Evolutionary conservation across 2,329 filamentous ascomycete genomes (phyloP), one percentile per base, ranked within the genome.

Genomic region (Penicillium decumbens): DNA sequence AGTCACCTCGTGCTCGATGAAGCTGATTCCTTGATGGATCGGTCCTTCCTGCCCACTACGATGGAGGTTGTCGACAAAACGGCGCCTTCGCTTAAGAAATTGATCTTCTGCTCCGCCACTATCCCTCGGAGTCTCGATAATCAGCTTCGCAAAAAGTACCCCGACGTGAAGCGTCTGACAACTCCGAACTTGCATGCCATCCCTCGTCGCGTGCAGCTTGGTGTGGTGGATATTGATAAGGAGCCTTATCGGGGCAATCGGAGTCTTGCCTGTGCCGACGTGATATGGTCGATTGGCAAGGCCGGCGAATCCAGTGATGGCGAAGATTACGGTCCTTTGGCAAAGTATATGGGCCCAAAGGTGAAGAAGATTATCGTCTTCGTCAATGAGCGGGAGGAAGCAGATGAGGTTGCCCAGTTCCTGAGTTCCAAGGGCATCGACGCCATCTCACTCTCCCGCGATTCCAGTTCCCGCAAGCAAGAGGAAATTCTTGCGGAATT

Each of bases 101-200:
- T 98, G 23, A 79, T 98, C 41, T 82, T 97, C 56, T 98, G 93
- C 76, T 97, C 92, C 3, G 93, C 93, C 44, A 98, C 93, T 4
- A 97, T 98, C 54, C 93, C 95, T 1, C 83, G 86, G 56, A 88
- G 88, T 59, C 80, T 98, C 15, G 93, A 98, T 74, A 85, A 81
- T 57, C 89, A 87, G 68, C 80, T 98, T n/a, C 81, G 82, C 45
- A 81, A 83, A 54, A 84, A 85, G 55, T 96, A 91, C 69, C 92
- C 93, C 0, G 79, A 88, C 59, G 89, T 95, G 73, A 76, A 79
- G 40, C 87, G 93, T 53, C 84, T 98, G 55, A 92, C 92, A 1
- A 98, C 93, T 0, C 93, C 93, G 0, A 96, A 97, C 65, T 80
- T 98, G 0, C 93, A 98, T 71, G 90, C 93, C 50, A 95, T 98